Evolutionary conservation across 495 filamentous ascomycete genomes (phyloP).

Genomic region (Parathielavia appendiculata): DNA sequence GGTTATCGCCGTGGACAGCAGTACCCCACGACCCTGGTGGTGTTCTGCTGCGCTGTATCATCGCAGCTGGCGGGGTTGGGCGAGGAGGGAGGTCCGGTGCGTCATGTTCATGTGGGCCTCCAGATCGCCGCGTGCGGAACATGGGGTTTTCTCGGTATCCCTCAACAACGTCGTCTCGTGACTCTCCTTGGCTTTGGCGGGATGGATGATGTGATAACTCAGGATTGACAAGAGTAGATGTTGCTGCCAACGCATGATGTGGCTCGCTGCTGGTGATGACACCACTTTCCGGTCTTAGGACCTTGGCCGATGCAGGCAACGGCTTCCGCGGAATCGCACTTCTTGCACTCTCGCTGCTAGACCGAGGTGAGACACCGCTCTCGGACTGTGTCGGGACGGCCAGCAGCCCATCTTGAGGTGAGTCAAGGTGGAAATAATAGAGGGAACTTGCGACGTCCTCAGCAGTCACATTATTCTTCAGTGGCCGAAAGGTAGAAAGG

Average conservation of each 20-base stretch:
- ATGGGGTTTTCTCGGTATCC: slow-evolving; percentile 26
- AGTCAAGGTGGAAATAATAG: slow-evolving; percentile 83
- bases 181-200: not conserved
- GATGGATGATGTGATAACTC: not conserved
- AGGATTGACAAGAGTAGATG: not conserved
- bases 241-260: not conserved
- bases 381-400: slow-evolving; percentile 42
- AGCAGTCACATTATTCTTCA: slow-evolving; percentile 77
- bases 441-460: slow-evolving; percentile 82
- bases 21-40: not conserved
- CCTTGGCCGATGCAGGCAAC: slow-evolving; percentile 29
- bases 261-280: not conserved
- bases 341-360: slow-evolving; percentile 44
- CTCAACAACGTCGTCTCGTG: not conserved
- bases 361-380: slow-evolving; percentile 40
- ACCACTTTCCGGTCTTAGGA: slow-evolving; percentile 13
- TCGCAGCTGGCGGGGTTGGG: slow-evolving; percentile 6
- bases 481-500: slow-evolving; percentile 84
- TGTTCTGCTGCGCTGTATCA: slow-evolving; percentile 14
- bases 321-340: slow-evolving; percentile 43
- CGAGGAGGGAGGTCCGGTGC: not conserved
- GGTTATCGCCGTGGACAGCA: not conserved
- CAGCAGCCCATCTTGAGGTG: slow-evolving; percentile 51
- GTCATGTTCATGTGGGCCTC: not conserved
- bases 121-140: slow-evolving; percentile 16